A percentile compares a stretch with the other conserved stretches of the same genome.
These are phyloP conservation scores for Plasmodium yoelii DNA, from an alignment of 169 alveolate species.

Conservation along the genomic window DNA sequence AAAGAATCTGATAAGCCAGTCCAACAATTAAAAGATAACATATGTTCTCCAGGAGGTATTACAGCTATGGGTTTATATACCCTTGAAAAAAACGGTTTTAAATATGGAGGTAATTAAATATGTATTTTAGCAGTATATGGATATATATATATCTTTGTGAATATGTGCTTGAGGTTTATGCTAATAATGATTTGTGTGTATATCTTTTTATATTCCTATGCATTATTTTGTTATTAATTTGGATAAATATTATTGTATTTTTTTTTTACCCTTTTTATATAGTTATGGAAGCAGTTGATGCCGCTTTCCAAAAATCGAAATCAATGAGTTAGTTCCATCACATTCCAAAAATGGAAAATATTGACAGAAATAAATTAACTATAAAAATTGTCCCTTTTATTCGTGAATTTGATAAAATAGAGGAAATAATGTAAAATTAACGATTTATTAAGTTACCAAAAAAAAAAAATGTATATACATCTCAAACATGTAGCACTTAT, in stretches of 20 bases:
- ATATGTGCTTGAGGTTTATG: background rate
- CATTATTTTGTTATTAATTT: slow-evolving; percentile 2
- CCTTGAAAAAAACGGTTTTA: slow-evolving; percentile 78
- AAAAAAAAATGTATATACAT: too few relatives aligned
- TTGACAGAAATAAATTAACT: background rate
- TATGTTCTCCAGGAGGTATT: slow-evolving; percentile 85
- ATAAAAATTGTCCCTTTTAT: background rate
- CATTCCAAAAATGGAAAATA: too few relatives aligned
- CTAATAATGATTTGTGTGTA: background rate
- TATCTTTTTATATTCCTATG: background rate
- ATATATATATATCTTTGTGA: background rate
- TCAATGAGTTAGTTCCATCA: slow-evolving; percentile 18
- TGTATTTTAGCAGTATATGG: too few relatives aligned
- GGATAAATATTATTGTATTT: background rate
- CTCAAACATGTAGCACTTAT: too few relatives aligned
- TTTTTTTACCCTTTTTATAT: background rate
- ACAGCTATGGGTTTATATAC: slow-evolving; percentile 80
- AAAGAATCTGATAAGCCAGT: slow-evolving; percentile 55
- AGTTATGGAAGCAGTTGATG: slow-evolving; percentile 77
- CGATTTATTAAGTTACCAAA: too few relatives aligned
- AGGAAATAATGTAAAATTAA: too few relatives aligned
- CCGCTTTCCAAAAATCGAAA: slow-evolving; percentile 57
- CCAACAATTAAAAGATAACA: slow-evolving; percentile 79
- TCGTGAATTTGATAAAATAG: background rate
- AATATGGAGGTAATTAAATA: slow-evolving; percentile 74